Evolutionary conservation across 805 yeast genomes (phyloP), one percentile per base, ranked within the genome.

Genomic region (Cyberlindnera mycetangii): DNA sequence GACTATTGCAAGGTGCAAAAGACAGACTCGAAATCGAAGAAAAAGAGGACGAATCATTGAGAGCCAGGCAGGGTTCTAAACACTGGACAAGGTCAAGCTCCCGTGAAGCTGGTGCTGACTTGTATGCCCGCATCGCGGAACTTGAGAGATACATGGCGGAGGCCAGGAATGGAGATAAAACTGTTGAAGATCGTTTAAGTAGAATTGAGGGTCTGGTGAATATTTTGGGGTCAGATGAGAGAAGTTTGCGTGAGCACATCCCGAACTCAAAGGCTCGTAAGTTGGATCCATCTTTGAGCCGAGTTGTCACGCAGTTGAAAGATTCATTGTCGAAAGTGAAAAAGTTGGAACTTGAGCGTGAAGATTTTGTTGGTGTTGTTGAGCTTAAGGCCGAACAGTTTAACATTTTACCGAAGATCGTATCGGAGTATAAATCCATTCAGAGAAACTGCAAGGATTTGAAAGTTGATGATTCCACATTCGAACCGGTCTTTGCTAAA

Each of bases 141-240:
- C 66, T 83, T 58, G 69, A 69, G 25, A 59, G 55, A 3, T 83
- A 81, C 54, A 59, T 85, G 15, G 53, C 56, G 1, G 79, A 78
- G 49, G 93, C 95, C 1, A 62, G 66, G 22, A 56, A 66, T 4
- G 85, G 93, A 8, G 96, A 89, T 61, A 61, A 61, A 3, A 65
- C 74, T 2, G 75, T 87, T 0, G 53, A 61, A 6, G 59, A 64
- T 3, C 75, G 76, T 38, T 76, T 79, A 50, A 51, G 59, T 1
- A 69, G 72, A n/a, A 68, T 85, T 38, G 75, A 71, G 44, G 69
- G 73, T 1, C 56, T 61, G 9, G 53, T 88, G 18, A 64, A 60
- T 32, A 61, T 75, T 5, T 74, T 72, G 47, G 67, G 70, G 21
- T 71, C 72, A 1, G 62, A 68, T 5, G 53, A 62, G 20, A 41